These are phyloP conservation scores for Colletotrichum destructivum DNA, from an alignment of 2,329 filamentous ascomycete species.

Conservation along the genomic window DNA sequence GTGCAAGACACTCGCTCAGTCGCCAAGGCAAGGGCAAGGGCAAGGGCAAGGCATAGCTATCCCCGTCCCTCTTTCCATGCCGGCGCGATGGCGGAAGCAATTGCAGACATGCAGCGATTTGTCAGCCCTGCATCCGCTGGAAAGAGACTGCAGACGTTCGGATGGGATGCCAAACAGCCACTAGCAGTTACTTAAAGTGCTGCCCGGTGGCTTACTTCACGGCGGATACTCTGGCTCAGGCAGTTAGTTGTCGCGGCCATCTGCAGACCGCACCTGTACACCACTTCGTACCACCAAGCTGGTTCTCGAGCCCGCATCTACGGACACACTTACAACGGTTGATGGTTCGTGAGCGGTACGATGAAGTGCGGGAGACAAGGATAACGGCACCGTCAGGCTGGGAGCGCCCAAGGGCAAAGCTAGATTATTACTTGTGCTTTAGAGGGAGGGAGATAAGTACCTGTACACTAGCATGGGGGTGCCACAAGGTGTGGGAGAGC, in stretches of 20 bases:
- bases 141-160: no score
- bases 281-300: constrained; percentile 10
- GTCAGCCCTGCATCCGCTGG: not conserved
- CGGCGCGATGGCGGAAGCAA: not conserved
- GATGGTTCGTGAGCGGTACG: constrained; percentile 37
- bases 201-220: not conserved
- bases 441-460: not conserved
- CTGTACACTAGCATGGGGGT: not conserved
- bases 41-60: not conserved
- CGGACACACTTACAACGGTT: constrained; percentile 30
- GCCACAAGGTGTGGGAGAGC: not conserved
- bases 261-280: not conserved
- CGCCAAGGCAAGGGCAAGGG: not conserved
- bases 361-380: constrained; percentile 42
- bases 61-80: no score
- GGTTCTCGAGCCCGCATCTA: constrained; percentile 12
- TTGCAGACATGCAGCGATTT: not conserved
- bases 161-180: no score
- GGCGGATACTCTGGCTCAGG: constrained; percentile 7
- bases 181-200: no score
- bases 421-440: not conserved
- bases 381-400: constrained; percentile 37
- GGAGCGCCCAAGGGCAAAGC: constrained; percentile 10
- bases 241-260: not conserved
- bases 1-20: not conserved